Conservation (phyloP, 176 grass and related monocot genomes). For the Oryza officinalis region DNA sequence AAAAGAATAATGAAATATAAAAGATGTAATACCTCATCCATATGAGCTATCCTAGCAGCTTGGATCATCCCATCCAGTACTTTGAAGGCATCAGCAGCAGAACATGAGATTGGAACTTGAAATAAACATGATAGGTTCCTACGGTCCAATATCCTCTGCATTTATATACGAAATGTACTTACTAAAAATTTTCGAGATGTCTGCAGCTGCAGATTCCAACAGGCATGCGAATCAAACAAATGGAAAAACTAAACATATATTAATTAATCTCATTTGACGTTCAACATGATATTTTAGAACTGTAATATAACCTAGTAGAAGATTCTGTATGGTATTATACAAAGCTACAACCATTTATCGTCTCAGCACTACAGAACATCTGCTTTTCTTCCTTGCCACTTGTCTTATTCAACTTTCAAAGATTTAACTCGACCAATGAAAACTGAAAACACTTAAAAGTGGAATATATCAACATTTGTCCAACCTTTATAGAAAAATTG, state of each 20-base stretch:
- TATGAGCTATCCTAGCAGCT: conserved; percentile 54
- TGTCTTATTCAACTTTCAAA: not conserved
- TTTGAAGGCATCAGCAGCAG: conserved; percentile 39
- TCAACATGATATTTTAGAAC: not conserved
- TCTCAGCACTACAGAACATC: not conserved
- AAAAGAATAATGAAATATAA: not conserved
- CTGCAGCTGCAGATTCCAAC: not conserved
- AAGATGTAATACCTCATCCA: conserved; percentile 74
- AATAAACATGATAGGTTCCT: conserved; percentile 54
- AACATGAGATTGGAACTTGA: conserved; percentile 47
- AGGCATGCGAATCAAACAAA: not conserved
- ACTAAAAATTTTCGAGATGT: conserved; percentile 4
- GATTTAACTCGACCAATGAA: not conserved
- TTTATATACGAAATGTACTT: not conserved
- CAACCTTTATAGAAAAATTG: not conserved
- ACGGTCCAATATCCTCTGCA: conserved; percentile 55
- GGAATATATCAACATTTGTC: not conserved
- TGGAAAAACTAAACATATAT: not conserved
- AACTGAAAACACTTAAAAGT: not conserved
- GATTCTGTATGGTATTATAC: not conserved
- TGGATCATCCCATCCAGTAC: conserved; percentile 52
- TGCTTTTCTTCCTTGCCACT: not conserved
- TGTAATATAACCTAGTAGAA: not conserved
- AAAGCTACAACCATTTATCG: not conserved
- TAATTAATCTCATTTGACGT: not conserved